Conservation (phyloP, 768 basidiomycete genomes). For the Lactarius tabidus region DNA sequence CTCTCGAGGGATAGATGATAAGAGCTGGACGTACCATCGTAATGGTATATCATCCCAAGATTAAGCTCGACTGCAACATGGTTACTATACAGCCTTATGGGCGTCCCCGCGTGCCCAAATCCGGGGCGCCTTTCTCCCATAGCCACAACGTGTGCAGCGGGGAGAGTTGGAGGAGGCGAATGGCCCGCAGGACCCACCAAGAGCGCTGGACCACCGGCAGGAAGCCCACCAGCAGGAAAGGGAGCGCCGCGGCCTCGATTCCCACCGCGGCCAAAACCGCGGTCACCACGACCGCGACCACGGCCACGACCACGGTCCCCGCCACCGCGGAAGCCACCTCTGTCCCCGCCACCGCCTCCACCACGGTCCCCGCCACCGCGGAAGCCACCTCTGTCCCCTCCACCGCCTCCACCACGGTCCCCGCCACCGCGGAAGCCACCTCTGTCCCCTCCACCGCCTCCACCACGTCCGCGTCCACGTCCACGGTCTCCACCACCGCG, state of each 20-base stretch:
- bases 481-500: background rate
- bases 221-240: background rate
- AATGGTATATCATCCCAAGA: slow-evolving; percentile 62
- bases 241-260: background rate
- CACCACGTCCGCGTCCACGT: too few species aligned
- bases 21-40: slow-evolving; percentile 55
- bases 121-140: slow-evolving; percentile 65
- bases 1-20: background rate
- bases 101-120: slow-evolving; percentile 53
- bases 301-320: background rate
- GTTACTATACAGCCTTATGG: slow-evolving; percentile 45
- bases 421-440: too few species aligned
- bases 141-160: slow-evolving; percentile 40
- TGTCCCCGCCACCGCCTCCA: too few species aligned
- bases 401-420: too few species aligned
- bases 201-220: background rate
- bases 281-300: background rate
- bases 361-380: too few species aligned
- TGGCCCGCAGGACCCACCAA: background rate
- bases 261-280: background rate
- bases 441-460: too few species aligned
- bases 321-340: too few species aligned
- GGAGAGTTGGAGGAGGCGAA: slow-evolving; percentile 25
- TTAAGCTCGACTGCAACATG: slow-evolving; percentile 62
- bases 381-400: too few species aligned